phyloP scores from a whole-genome alignment of 2,329 filamentous ascomycete genomes.

The Ascochyta rabiei region DNA sequence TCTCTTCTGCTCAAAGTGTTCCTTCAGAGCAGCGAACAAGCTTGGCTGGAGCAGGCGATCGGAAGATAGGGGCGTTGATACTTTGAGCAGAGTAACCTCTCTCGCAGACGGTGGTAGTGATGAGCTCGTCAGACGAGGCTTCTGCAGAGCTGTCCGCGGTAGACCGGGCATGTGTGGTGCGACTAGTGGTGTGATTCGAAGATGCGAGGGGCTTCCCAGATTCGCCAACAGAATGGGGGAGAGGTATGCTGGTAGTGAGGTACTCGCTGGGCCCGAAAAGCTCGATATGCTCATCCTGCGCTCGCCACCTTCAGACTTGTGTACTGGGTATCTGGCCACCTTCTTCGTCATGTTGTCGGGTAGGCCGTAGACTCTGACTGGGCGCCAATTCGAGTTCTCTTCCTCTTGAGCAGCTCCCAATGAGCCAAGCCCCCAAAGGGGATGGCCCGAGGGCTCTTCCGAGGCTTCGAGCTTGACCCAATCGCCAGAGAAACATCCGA shows the following conservation, averaged over 20 bases:
- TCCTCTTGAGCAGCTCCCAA: constrained; percentile 69
- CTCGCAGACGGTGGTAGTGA: constrained; percentile 66
- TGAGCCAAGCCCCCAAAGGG: constrained; percentile 70
- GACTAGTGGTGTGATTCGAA: constrained; percentile 76
- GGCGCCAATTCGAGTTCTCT: constrained; percentile 74
- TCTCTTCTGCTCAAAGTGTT: constrained; percentile 82
- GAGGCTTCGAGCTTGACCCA: constrained; percentile 88
- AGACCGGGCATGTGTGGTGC: constrained; percentile 51
- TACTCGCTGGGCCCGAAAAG: constrained; percentile 46
- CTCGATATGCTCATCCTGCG: constrained; percentile 56
- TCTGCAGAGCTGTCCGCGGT: constrained; percentile 47
- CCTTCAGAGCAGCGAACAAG: constrained; percentile 84
- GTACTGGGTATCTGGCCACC: constrained; percentile 60
- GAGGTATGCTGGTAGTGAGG: constrained; percentile 64
- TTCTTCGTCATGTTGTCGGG: constrained; percentile 71
- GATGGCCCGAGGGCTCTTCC: constrained; percentile 73
- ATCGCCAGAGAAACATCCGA: constrained; percentile 96
- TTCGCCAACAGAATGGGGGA: constrained; percentile 90
- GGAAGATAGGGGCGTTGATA: constrained; percentile 86
- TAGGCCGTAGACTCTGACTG: constrained; percentile 86
- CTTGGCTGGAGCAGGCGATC: constrained; percentile 85
- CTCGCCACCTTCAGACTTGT: constrained; percentile 45
- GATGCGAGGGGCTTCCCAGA: constrained; percentile 75
- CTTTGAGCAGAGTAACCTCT: constrained; percentile 86
- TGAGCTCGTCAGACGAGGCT: constrained; percentile 51